These are phyloP conservation scores for Scalesia atractyloides DNA, from an alignment of 129 eudicot genomes.

Conservation along the genomic window DNA sequence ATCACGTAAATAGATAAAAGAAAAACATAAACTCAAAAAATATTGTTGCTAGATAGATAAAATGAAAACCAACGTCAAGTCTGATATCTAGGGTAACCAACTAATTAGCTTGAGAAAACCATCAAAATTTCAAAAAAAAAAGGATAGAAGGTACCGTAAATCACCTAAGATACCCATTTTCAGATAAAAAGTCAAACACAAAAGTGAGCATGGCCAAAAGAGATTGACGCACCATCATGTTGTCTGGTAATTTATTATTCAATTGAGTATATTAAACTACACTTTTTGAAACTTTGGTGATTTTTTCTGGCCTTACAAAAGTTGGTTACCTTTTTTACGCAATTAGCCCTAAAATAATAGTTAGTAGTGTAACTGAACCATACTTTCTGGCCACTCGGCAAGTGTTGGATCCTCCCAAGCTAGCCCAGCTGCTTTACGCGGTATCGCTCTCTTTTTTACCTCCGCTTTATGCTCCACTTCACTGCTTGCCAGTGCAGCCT, in stretches of 20 bases:
- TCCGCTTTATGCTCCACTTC: slow-evolving; percentile 94
- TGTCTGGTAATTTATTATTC: too few relatives aligned
- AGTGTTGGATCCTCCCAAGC: slow-evolving; percentile 98
- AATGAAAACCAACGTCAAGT: background rate
- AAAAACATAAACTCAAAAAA: background rate
- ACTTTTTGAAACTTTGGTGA: background rate
- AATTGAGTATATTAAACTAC: background rate
- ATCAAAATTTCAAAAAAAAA: background rate
- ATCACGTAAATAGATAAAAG: background rate
- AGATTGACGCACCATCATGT: background rate
- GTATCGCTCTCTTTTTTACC: slow-evolving; percentile 83
- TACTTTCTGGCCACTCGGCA: slow-evolving; percentile 98
- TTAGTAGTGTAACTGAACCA: slow-evolving; percentile 1
- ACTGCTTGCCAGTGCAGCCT: slow-evolving; percentile 95
- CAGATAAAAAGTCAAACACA: background rate
- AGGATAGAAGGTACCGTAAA: background rate
- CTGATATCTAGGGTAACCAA: background rate
- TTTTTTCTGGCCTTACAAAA: background rate
- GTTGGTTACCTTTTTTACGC: background rate
- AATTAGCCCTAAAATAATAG: background rate
- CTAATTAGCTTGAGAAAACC: background rate
- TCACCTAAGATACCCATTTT: slow-evolving; percentile 1
- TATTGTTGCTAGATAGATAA: background rate
- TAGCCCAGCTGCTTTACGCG: slow-evolving; percentile 94
- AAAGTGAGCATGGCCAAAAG: background rate